Evolutionary conservation across 2,329 filamentous ascomycete species (phyloP), one percentile per base, ranked within the genome.

Genomic region (Claviceps arundinis): DNA sequence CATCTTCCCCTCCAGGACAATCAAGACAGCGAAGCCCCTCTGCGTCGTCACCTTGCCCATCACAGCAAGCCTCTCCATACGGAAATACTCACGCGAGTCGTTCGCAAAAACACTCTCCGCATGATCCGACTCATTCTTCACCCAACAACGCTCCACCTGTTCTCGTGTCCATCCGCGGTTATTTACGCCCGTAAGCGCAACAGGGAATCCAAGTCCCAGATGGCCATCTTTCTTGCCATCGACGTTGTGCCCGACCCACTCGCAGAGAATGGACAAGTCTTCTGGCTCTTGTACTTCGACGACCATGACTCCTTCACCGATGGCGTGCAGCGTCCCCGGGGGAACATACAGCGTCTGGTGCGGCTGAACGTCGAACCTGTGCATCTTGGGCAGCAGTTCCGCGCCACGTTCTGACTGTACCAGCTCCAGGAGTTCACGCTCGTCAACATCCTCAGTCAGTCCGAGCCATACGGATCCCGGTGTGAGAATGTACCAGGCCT

Each of bases 401-500:
- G 48, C 50, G 2, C 55, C 55, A 13, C 54, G 46, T 19, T 52
- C 52, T 22, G 50, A 48, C 6, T 56, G 50, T 0, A 56, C 56
- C 24, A 57, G 42, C 19, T 49, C 24, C 8, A 56, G 44, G 5
- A 57, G 34, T 19, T 56, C 48, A 37, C 48, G 40, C 2, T 5
- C 22, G n/a, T 55, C 48, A 24, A 59, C 22, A 34, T 51, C 51
- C 30, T 58, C 52, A 9, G 45, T 48, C 4, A 59, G 52, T n/a
- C 54, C 50, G 5, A 60, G 48, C 48, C 53, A 56, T 3, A 59
- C 53, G 5, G 48, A 43, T 2, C 58, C 56, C 5, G 47, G 47
- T 3, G 52, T 58, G 17, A 58, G 56, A 14, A 60, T 52, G 44
- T 58, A 59, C 57, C 57, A 57, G 17, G 57, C 55, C 37, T 60